Conservation (phyloP, 176 grass and related monocot species). For the Oryza brachyantha region DNA sequence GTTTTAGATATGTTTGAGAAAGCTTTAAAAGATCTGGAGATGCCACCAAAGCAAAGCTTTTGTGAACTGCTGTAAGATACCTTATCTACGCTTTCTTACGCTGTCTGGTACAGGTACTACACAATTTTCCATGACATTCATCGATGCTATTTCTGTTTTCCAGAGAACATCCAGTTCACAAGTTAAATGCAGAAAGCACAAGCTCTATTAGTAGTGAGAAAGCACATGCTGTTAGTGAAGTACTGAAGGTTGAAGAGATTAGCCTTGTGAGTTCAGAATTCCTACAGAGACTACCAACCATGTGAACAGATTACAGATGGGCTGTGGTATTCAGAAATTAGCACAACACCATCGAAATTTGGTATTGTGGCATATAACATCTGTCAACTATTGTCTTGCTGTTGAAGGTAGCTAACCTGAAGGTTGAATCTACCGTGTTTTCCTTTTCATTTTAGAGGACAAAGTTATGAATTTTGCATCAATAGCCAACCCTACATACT, state of each 20-base stretch:
- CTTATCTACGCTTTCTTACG: neutral
- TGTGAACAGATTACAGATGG: neutral
- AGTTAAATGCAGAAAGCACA: neutral
- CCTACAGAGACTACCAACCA: neutral
- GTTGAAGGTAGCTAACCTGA: too few species aligned
- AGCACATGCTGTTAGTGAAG: neutral
- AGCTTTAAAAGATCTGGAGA: slow-evolving; percentile 28
- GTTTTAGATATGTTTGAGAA: slow-evolving; percentile 66
- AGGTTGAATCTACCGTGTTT: too few species aligned
- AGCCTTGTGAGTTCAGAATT: neutral
- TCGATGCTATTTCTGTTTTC: neutral
- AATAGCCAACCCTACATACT: too few species aligned
- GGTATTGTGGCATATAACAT: neutral
- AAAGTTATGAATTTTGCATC: too few species aligned
- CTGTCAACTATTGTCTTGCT: too few species aligned
- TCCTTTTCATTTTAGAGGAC: too few species aligned
- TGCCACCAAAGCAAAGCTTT: slow-evolving; percentile 41
- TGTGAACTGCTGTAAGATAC: slow-evolving; percentile 9
- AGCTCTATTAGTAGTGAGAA: neutral
- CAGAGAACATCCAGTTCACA: neutral
- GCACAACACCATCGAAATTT: neutral
- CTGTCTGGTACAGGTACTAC: too few species aligned
- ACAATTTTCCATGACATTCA: neutral
- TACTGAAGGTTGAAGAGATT: neutral
- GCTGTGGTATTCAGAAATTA: neutral